Base-by-base conservation (phyloP, 305 asterid genomes). In the Lippia alba region DNA sequence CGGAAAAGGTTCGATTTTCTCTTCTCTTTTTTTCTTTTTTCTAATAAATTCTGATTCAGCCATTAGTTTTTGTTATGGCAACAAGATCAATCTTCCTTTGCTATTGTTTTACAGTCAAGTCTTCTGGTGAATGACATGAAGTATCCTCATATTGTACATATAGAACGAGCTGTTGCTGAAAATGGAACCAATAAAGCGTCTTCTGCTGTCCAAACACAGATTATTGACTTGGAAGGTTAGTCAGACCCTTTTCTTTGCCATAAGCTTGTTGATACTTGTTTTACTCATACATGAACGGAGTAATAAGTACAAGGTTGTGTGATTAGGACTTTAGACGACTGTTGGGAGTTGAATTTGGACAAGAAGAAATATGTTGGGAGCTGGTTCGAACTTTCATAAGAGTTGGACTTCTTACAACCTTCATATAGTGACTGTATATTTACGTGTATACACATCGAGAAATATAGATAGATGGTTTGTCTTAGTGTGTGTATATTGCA, bases 121-220 rank as follows among this genome's bases (percentile, higher is more conserved):
- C 82, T 80, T 78, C 84, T 83, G 18, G 75, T 73, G 78, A 85
- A 72, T 67, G 85, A 88, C 63, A 56, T 64, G 76, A 92, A 84
- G 80, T 92, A 92, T 77, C 98, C 98, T 76, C 98, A 92, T 83
- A 86, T 92, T 60, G 89, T 87, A 74, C 81, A 85, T 76, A 67
- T 80, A 67, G 96, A 90, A 77, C 85, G 76, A 79, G 89, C 76
- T 65, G 71, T 18, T 56, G 54, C 72, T 24, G 88, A 85, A 61
- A 83, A 71, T 20, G 73, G 39, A 57, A 74, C 66, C 50, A 63
- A 54, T 66, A 74, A 73, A 79, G 64, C 70, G 64, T 80, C 87
- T 49, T 80, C 86, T 48, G 44, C 72, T 18, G 79, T 87, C 58
- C 87, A 84, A 73, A 82, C 84, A 19, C 87, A 84, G 71, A 79